Evolutionary conservation across 345 rosid genomes (phyloP).

Genomic region (Garcia nutans): DNA sequence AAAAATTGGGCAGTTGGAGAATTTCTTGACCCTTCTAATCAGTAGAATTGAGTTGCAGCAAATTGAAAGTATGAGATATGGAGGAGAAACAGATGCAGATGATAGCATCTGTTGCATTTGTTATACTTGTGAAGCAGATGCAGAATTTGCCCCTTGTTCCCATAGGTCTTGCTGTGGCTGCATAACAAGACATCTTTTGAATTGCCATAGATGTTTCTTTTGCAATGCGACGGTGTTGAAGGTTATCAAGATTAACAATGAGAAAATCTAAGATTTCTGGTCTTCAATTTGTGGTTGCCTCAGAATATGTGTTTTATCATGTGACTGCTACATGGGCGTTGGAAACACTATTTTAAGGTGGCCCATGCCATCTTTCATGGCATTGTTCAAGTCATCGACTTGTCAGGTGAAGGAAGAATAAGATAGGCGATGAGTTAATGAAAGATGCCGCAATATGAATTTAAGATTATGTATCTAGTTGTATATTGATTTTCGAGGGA

Average conservation of each 20-base stretch:
- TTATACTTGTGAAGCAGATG: slow-evolving; percentile 61
- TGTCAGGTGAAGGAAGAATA: neutral
- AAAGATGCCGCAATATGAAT: slow-evolving; percentile 8
- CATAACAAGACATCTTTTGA: slow-evolving; percentile 90
- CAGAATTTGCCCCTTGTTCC: slow-evolving; percentile 71
- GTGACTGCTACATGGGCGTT: slow-evolving; percentile 6
- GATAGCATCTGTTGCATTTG: slow-evolving; percentile 87
- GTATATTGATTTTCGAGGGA: slow-evolving; percentile 11
- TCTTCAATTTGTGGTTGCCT: slow-evolving; percentile 1
- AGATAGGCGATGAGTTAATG: neutral
- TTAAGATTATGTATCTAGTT: neutral
- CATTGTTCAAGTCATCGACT: neutral
- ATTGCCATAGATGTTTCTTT: slow-evolving; percentile 89
- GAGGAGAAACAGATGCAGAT: slow-evolving; percentile 43
- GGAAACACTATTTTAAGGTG: neutral
- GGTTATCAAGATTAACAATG: slow-evolving; percentile 41
- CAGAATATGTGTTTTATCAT: neutral
- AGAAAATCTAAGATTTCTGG: slow-evolving; percentile 2
- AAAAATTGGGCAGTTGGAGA: slow-evolving; percentile 61
- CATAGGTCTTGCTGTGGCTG: slow-evolving; percentile 89
- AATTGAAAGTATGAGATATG: slow-evolving; percentile 25
- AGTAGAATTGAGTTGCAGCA: slow-evolving; percentile 44
- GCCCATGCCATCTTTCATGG: neutral
- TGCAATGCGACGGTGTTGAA: slow-evolving; percentile 80
- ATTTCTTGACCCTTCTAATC: slow-evolving; percentile 58